Evolutionary conservation across 192 early-diverging fungal species (phyloP), one percentile per base, ranked within the genome.

Genomic region (Ramicandelaber brevisporus): DNA sequence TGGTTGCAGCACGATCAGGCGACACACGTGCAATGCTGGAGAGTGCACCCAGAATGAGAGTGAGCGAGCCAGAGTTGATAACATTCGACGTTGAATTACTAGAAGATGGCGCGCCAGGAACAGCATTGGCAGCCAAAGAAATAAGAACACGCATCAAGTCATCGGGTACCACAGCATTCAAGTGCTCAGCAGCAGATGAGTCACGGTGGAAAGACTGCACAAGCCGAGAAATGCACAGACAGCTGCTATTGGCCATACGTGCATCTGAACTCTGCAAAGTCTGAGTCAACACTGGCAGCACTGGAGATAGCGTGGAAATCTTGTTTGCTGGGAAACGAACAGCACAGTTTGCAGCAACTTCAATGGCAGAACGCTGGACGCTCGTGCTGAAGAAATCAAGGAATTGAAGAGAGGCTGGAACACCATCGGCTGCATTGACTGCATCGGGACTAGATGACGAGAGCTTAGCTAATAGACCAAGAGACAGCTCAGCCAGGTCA

Each of bases 371-470:
- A 10, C 79, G 57, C 44, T 93, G 87, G 0, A 78, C 71, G 26
- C 73, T 70, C 2, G 81, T 59, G 14, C 69, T 55, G 40, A 90
- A 90, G 47, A 93, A 93, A 33, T 93, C 88, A 6, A 93, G 42
- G 26, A 73, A 90, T 58, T 67, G 68, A 12, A 92, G 53, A 2
- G 60, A 60, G 0, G 79, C 83, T 4, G 55, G 45, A 34, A 90
- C 33, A 7, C 83, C 85, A 15, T 86, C 84, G 2, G 53, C 60
- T 8, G 34, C 39, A 22, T 40, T 47, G n/a, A 53, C 40, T 2
- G 41, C 36, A 9, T 33, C 41, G 3, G 40, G 34, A 31, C 34
- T 43, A 20, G 37, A 36, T 17, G 11, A 19, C 1, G 70, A 70
- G 10, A 87, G 58, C 33, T 73, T 77, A 26, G 73, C 68, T n/a